Base-by-base conservation (phyloP, 2,329 filamentous ascomycete genomes). In the Talaromyces sp. region DNA sequence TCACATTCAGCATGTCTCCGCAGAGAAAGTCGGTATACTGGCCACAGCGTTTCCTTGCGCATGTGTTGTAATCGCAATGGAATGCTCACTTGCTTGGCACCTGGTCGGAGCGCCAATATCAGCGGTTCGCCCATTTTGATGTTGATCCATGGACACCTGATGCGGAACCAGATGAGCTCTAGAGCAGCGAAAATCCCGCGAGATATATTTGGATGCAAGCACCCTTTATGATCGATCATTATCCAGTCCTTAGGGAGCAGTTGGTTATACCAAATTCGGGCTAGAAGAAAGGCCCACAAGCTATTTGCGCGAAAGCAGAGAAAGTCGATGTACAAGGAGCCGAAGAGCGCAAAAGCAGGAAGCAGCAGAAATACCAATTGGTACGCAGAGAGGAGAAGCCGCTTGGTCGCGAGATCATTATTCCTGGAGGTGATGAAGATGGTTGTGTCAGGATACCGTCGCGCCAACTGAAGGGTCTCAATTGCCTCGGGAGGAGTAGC, bases 351-450 rank as follows among this genome's bases (percentile, higher is more conserved):
- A 31, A 27, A 58, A 24, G 56, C 35, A 16, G 56, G 56, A 10
- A 58, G 33, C 22, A 58, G 35, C 7, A 58, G 24, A 8, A 43
- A 6, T 27, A 41, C 33, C 6, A 58, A 13, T 27, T 58, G 56
- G 8, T 39, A 7, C 2, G 19, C n/a, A n/a, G 56, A 39, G 35
- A 58, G 56, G 5, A 41, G 5, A 41, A 58, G 10, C 19, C 56
- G 33, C 19, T 43, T 58, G 31, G 11, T 5, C 19, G 56, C 19
- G 10, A 58, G 19, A 58, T 58, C 22, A 22, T 27, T 24, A 27
- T 19, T 58, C 37, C 43, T 58, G 56, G 56, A 58, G 5, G 56
- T 58, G 35, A 58, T 43, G 37, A 58, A 58, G 19, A 58, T 58
- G 9, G 19, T 43, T 14, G 56, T 19, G 19, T n/a, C 13, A 19